Percentiles rank a stretch among this genome's conserved stretches.
Conservation (phyloP, 495 filamentous ascomycete species). For the Xylaria acuta region DNA sequence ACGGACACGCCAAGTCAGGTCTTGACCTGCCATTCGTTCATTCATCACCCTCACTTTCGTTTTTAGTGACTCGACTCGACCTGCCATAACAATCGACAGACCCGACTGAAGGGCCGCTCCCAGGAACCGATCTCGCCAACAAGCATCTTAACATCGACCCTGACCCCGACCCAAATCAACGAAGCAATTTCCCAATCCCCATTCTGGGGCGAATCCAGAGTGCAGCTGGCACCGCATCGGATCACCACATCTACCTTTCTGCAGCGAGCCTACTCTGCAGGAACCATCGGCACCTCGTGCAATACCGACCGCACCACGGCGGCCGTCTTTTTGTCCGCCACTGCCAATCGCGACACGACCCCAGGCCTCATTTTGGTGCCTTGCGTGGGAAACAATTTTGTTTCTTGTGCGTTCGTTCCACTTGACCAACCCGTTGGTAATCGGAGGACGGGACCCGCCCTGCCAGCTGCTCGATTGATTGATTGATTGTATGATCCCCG, state of each 20-base stretch:
- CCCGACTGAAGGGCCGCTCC: not conserved
- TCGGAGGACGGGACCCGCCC: not conserved
- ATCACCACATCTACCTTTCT: constrained; percentile 36
- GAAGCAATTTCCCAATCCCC: constrained; percentile 28
- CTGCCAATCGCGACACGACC: not conserved
- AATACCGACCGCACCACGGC: constrained; percentile 14
- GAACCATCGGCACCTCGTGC: constrained; percentile 38
- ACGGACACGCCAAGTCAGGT: not conserved
- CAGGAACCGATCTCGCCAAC: not conserved
- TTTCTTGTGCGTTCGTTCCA: constrained; percentile 11
- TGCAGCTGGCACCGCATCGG: constrained; percentile 29
- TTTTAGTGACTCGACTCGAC: not conserved
- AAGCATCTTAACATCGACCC: not conserved
- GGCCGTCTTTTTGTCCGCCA: not conserved
- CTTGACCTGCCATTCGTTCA: constrained; percentile 1
- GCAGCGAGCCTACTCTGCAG: constrained; percentile 39
- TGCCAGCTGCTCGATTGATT: not conserved
- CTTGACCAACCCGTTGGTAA: constrained; percentile 11
- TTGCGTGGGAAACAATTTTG: not conserved
- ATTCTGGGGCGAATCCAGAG: constrained; percentile 27
- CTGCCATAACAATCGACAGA: not conserved
- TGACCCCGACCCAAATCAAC: not conserved
- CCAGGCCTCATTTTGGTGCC: not conserved
- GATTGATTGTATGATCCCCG: constrained; percentile 25
- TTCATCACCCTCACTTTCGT: not conserved